Conservation (phyloP, 768 basidiomycete genomes). For the Trametes elegans region DNA sequence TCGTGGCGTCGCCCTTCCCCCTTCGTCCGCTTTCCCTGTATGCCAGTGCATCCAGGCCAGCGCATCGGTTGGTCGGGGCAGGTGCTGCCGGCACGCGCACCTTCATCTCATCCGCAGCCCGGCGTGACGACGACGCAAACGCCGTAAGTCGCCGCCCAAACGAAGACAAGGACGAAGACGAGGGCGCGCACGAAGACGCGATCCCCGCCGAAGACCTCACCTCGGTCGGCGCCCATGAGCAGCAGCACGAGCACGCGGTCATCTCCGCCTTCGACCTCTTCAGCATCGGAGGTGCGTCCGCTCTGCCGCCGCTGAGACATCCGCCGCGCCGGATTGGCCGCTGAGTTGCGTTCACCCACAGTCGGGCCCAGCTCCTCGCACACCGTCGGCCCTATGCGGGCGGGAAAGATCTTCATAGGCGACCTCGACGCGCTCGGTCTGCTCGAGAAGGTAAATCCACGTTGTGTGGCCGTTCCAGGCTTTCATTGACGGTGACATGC, state of each 20-base stretch:
- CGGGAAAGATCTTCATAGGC: constrained; percentile 82
- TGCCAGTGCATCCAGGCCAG: not conserved
- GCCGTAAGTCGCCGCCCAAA: not conserved
- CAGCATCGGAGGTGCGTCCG: constrained; percentile 74
- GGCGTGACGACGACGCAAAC: not conserved
- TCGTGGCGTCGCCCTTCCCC: constrained; percentile 1
- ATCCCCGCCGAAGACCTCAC: constrained; percentile 20
- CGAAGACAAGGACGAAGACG: constrained; percentile 6
- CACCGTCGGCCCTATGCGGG: constrained; percentile 86
- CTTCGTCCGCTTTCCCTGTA: not conserved
- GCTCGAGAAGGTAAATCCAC: constrained; percentile 58
- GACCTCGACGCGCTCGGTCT: constrained; percentile 68
- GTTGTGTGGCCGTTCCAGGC: not conserved
- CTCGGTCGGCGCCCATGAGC: constrained; percentile 14
- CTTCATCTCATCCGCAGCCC: not conserved
- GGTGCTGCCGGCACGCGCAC: constrained; percentile 1
- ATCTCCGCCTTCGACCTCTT: constrained; percentile 93
- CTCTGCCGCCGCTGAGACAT: not conserved
- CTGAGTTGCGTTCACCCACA: constrained; percentile 18
- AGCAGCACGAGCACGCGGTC: constrained; percentile 70
- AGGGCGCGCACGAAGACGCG: constrained; percentile 11
- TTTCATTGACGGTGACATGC: not conserved
- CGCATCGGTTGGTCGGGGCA: not conserved
- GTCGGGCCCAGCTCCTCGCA: constrained; percentile 63
- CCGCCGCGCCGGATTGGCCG: not conserved